Conservation (phyloP, 1,284 basidiomycete species). For the Cystobasidiaceae sp. region DNA sequence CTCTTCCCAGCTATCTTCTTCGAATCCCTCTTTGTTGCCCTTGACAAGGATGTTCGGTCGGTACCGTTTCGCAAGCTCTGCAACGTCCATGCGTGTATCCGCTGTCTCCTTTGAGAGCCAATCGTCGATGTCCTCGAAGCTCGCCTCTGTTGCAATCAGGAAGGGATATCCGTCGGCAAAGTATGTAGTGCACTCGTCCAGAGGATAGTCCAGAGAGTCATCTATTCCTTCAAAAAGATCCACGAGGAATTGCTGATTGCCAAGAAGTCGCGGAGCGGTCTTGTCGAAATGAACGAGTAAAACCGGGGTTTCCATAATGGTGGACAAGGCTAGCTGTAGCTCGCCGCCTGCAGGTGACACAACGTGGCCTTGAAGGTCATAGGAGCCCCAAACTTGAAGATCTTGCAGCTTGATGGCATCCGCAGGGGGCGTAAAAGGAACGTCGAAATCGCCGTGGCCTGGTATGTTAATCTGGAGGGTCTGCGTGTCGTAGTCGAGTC, state of each 20-base stretch:
- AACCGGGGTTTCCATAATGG: background rate
- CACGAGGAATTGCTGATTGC: slow-evolving; percentile 1
- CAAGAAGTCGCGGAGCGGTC: slow-evolving; percentile 16
- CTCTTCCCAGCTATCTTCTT: slow-evolving; percentile 29
- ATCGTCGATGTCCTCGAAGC: background rate
- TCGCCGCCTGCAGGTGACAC: slow-evolving; percentile 13
- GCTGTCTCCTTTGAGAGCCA: slow-evolving; percentile 13
- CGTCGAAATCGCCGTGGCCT: slow-evolving; percentile 3
- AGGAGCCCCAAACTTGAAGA: slow-evolving; percentile 26
- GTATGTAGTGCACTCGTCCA: slow-evolving; percentile 21
- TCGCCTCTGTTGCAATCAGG: slow-evolving; percentile 18
- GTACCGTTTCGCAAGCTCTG: slow-evolving; percentile 17
- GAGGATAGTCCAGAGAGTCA: slow-evolving; percentile 24
- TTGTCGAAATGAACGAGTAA: slow-evolving; percentile 18
- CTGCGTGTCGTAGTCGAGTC: background rate
- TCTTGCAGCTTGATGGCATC: slow-evolving; percentile 11
- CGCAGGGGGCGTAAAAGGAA: background rate
- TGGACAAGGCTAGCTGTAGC: slow-evolving; percentile 13
- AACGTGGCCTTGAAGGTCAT: slow-evolving; percentile 12
- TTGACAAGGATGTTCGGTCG: slow-evolving; percentile 26
- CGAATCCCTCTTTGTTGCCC: slow-evolving; percentile 14
- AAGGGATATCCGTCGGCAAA: slow-evolving; percentile 25
- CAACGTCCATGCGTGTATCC: slow-evolving; percentile 21
- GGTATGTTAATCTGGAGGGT: slow-evolving; percentile 8
- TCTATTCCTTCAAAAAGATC: slow-evolving; percentile 11